Evolutionary conservation across 129 eudicot species (phyloP).

Genomic region (Artemisia argyi): DNA sequence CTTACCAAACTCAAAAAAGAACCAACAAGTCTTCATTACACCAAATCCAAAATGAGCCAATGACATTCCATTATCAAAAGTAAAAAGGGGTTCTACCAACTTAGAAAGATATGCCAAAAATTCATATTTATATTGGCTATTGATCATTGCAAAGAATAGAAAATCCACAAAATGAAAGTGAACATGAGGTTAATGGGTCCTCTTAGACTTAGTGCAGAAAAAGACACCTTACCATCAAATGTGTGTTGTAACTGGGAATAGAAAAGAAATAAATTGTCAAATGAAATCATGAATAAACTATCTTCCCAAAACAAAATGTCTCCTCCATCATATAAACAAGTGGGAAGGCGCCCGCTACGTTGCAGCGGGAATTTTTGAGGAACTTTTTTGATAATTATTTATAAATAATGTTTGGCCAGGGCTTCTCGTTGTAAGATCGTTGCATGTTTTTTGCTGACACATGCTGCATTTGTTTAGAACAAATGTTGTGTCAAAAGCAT

Average conservation of each 20-base stretch:
- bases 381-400: no score
- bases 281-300: constrained; percentile 30
- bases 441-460: no score
- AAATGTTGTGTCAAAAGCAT: no score
- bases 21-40: constrained; percentile 26
- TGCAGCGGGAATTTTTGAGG: no score
- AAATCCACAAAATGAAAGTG: constrained; percentile 27
- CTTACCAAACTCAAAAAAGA: constrained; percentile 34
- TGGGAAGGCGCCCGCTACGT: no score
- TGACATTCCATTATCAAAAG: constrained; percentile 28
- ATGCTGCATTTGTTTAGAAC: no score
- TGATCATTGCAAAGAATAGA: constrained; percentile 28
- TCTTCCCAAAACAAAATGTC: constrained; percentile 36
- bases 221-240: constrained; percentile 29
- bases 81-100: constrained; percentile 33
- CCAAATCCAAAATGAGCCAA: constrained; percentile 32
- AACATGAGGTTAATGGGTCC: constrained; percentile 32
- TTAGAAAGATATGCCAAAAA: constrained; percentile 30
- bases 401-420: no score
- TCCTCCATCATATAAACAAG: constrained; percentile 29
- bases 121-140: constrained; percentile 14
- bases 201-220: constrained; percentile 17
- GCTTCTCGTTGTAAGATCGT: no score
- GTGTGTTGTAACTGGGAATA: constrained; percentile 20
- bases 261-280: constrained; percentile 23